Conservation (phyloP, 306 rosid genomes). For the Elaeagnus macrophylla region DNA sequence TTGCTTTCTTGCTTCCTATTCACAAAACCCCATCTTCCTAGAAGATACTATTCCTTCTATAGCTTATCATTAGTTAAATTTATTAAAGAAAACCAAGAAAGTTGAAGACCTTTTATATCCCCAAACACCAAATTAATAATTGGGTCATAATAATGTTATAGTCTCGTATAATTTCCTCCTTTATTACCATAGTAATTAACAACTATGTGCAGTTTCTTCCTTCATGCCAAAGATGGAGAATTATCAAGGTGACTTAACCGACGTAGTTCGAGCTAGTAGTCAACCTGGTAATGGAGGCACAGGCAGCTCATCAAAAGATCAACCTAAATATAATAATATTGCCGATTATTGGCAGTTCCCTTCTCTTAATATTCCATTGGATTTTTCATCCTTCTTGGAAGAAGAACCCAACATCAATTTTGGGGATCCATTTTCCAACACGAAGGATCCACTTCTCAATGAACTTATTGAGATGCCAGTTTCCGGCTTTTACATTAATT, state of each 20-base stretch:
- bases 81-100: too few relatives aligned
- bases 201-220: slow-evolving; percentile 47
- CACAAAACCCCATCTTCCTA: background rate
- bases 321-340: background rate
- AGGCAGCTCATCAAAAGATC: slow-evolving; percentile 2
- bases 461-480: slow-evolving; percentile 24
- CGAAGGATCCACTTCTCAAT: slow-evolving; percentile 65
- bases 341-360: slow-evolving; percentile 15
- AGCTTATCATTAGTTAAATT: too few relatives aligned
- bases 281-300: slow-evolving; percentile 19
- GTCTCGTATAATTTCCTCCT: background rate
- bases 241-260: slow-evolving; percentile 81
- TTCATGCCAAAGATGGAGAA: slow-evolving; percentile 45
- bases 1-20: slow-evolving; percentile 15
- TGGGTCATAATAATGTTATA: too few relatives aligned
- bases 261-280: slow-evolving; percentile 47
- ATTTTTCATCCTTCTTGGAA: slow-evolving; percentile 22
- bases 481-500: slow-evolving; percentile 21
- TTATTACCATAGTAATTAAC: slow-evolving; percentile 3
- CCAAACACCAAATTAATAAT: too few relatives aligned
- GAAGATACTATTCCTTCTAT: background rate
- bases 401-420: slow-evolving; percentile 30
- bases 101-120: too few relatives aligned
- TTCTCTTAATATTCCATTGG: slow-evolving; percentile 20
- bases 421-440: slow-evolving; percentile 67